Evolutionary conservation across 139 green algal species (phyloP).

Genomic region (Spirogloea muscicola): DNA sequence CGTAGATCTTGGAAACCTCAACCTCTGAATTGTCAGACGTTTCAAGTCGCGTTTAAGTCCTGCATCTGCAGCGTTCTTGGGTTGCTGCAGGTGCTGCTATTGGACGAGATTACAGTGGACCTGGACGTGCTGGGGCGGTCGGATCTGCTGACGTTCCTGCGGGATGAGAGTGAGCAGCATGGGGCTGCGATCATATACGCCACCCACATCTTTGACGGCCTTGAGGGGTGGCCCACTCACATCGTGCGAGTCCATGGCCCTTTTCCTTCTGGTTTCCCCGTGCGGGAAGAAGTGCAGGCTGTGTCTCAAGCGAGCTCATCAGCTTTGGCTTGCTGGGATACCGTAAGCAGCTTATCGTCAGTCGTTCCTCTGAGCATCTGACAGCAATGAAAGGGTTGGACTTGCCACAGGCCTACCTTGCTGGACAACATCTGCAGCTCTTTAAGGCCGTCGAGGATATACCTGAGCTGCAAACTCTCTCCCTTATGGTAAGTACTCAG

Average conservation of each 20-base stretch:
- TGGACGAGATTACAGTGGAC: constrained; percentile 99
- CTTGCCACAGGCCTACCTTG: constrained; percentile 26
- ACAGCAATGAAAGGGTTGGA: neutral
- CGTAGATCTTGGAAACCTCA: too few species aligned
- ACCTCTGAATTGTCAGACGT: too few species aligned
- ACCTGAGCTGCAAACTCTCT: constrained; percentile 23
- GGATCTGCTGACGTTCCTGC: constrained; percentile 90
- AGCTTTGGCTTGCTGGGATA: neutral
- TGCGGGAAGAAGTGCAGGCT: neutral
- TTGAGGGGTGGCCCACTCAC: constrained; percentile 49
- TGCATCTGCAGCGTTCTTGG: too few species aligned
- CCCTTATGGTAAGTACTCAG: constrained; percentile 40
- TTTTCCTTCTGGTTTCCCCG: neutral
- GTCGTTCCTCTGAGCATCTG: neutral
- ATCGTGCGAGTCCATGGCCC: constrained; percentile 24
- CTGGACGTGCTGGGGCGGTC: constrained; percentile 91
- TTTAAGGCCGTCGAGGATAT: constrained; percentile 20
- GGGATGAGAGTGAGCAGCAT: constrained; percentile 68
- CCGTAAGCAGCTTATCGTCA: neutral
- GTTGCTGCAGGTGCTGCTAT: constrained; percentile 80
- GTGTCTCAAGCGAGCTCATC: neutral
- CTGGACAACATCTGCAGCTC: constrained; percentile 14
- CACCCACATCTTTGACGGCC: constrained; percentile 98
- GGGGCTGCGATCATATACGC: constrained; percentile 88
- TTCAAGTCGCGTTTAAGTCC: too few species aligned